Base-by-base conservation (phyloP, 306 rosid species). In the Erythrophleum fordii region DNA sequence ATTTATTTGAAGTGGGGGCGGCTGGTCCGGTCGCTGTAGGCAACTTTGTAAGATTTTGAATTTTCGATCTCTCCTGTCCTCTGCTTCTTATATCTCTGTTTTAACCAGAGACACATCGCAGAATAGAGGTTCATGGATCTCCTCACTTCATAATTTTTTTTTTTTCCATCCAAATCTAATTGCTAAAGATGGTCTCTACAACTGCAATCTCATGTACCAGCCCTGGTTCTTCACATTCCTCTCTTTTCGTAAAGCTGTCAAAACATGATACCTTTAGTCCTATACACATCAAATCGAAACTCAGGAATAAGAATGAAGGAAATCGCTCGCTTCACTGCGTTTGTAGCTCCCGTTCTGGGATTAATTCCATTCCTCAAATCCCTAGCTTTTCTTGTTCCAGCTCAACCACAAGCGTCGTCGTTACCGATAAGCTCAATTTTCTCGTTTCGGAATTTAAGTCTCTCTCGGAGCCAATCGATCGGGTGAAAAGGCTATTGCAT, bases 401-500 rank as follows among this genome's bases (percentile, higher is more conserved):
- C 53, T n/a, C 11, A 9, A 8, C 64, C 2, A 70, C 61, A 4
- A 11, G n/a, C 14, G 23, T 12, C 16, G 49, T 49, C 2, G 86
- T 83, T 10, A 81, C 80, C 8, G 87, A 85, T 0, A 86, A 72
- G 77, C 77, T 86, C 1, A 68, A 73, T 17, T 65, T n/a, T 0
- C 85, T 94, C 0, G 86, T 81, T 18, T 59, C 71, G 37, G 98
- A 93, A 77, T 93, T 93, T 80, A 67, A 39, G 72, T 79, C 94
- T 11, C 86, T 94, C 2, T 0, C 72, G 16, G 89, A 89, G 69
- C 97, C 98, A 5, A 85, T 92, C 26, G 98, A 94, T 18, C 85
- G 98, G 6, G 95, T 94, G 37, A 94, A 89, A 66, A 82, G 89
- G 77, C 87, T 94, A 0, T 28, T 94, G 48, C 86, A 90, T 49